Base-by-base conservation (phyloP, 1,139 yeast genomes). In the Kodamaea alishanica region DNA sequence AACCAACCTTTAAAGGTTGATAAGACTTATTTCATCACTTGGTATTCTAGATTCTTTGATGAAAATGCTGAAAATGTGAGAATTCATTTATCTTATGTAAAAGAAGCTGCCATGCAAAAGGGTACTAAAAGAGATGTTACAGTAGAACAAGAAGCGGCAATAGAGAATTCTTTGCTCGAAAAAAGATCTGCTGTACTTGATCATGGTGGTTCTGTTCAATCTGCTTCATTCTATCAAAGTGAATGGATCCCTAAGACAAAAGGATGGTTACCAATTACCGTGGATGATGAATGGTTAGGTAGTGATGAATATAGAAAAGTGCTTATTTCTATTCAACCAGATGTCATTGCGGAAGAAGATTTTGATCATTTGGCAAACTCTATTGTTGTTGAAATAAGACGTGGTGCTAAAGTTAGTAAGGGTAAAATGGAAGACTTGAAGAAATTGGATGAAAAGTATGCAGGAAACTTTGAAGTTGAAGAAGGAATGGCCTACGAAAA, bases 271-370 rank as follows among this genome's bases (percentile, higher is more conserved):
- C 81, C 90, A 2, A 55, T 88, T 32, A 74, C 75, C 28, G 64
- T 86, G 28, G 60, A 72, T 26, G 77, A 75, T 41, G 78, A 72
- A 12, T 85, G 94, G 87, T 63, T 86, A 27, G 61, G 58, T 3
- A 26, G 44, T 15, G 64, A 65, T 26, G 81, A 73, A 2, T 75
- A 70, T 48, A 63, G 72, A 50, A 70, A 77, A 54, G 67, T 75
- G 40, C 62, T 75, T 39, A 61, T 87, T 34, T 70, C 90, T 3
- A 70, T 87, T 34, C 95, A 86, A 56, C 94, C 95, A 2, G 84
- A 80, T 43, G 67, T 66, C 33, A 67, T 82, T 11, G 55, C 67
- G 2, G 89, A 82, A 54, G 87, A 81, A 2, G 89, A 83, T 3
- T 83, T 81, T 50, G 72, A 79, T 42, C 66, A 77, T 25, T 50